phyloP scores from a whole-genome alignment of 1,284 basidiomycete genomes.

The Sphaerobolus stellatus region DNA sequence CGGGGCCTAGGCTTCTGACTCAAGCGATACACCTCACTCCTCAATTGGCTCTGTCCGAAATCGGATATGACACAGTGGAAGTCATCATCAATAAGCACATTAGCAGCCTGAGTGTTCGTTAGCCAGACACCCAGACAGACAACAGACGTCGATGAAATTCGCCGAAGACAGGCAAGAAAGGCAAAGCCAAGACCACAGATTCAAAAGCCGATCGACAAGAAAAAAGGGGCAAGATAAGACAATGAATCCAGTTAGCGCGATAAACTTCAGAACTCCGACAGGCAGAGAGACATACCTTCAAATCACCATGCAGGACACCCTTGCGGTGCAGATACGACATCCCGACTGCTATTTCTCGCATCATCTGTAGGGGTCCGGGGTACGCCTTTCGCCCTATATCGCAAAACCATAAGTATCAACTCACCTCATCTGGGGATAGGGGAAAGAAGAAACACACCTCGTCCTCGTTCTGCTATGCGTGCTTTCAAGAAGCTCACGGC shows the following conservation, averaged over 20 bases:
- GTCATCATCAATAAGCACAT: conserved; percentile 69
- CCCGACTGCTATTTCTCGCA: conserved; percentile 71
- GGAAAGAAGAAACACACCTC: background rate
- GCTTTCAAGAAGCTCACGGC: conserved; percentile 47
- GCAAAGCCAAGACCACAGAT: no score
- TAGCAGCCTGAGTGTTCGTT: conserved; percentile 51
- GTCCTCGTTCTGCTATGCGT: conserved; percentile 27
- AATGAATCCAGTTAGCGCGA: no score
- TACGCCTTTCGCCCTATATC: background rate
- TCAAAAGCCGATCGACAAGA: no score
- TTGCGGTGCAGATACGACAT: conserved; percentile 72
- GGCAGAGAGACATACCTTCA: conserved; percentile 49
- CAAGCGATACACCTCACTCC: conserved; percentile 61
- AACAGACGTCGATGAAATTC: background rate
- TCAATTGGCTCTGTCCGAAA: conserved; percentile 79
- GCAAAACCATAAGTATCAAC: background rate
- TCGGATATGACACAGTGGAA: conserved; percentile 70
- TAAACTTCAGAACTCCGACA: background rate
- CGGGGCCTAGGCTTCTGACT: conserved; percentile 54
- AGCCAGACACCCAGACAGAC: background rate
- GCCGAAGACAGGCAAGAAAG: no score
- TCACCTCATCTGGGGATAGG: background rate
- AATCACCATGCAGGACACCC: conserved; percentile 69
- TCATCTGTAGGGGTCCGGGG: conserved; percentile 53
- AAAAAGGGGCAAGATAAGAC: no score